Conservation (phyloP, 176 grass and related monocot species). For the Bothriochloa decipiens region DNA sequence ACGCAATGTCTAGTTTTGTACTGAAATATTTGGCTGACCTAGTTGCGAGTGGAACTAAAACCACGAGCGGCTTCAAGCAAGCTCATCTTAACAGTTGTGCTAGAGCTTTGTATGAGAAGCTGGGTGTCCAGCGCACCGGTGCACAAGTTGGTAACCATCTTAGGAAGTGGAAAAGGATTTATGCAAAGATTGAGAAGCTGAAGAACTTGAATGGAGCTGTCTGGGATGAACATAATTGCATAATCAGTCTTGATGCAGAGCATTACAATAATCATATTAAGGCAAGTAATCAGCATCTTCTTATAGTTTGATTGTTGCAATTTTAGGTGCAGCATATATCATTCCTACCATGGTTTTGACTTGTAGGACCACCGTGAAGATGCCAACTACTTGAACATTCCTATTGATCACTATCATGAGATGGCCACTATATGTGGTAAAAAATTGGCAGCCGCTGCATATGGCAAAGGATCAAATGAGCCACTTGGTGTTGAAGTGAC, state of each 20-base stretch:
- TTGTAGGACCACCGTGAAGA: background rate
- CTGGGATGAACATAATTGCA: background rate
- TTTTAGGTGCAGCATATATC: background rate
- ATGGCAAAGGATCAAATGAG: background rate
- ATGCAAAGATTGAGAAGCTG: conserved; percentile 1
- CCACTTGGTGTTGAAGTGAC: background rate
- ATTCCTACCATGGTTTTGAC: background rate
- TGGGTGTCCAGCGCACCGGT: background rate
- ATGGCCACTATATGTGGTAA: background rate
- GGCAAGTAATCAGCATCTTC: background rate
- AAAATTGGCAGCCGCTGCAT: background rate
- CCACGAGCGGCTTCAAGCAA: background rate
- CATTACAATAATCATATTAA: conserved; percentile 2
- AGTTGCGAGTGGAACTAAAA: background rate
- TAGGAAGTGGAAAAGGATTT: conserved; percentile 7
- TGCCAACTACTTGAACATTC: conserved; percentile 3
- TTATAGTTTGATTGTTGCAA: background rate
- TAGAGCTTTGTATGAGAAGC: conserved; percentile 5
- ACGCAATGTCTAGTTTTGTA: background rate
- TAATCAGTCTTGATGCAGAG: background rate
- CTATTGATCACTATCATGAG: background rate
- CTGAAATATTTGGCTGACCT: background rate
- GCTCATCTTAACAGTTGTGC: background rate
- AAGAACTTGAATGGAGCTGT: background rate
- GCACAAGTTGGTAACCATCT: background rate